Conservation (phyloP, 768 basidiomycete genomes). For the Cyclocybe cylindracea region DNA sequence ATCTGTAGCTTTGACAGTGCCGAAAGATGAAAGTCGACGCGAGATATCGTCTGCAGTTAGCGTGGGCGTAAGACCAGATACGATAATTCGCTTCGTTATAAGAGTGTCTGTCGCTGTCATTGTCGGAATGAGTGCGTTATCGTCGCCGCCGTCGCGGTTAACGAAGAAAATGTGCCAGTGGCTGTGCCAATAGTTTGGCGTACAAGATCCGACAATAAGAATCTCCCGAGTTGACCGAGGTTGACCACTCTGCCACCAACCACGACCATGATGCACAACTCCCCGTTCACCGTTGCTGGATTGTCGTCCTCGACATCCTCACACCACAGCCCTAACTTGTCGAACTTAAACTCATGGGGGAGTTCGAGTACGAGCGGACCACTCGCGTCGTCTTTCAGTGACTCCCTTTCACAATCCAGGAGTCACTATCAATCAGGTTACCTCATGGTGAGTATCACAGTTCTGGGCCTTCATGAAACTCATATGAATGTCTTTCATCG, state of each 20-base stretch:
- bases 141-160: neutral
- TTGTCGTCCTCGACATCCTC: constrained; percentile 53
- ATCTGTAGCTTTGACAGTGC: constrained; percentile 66
- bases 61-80: constrained; percentile 74
- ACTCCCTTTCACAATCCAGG: constrained; percentile 66
- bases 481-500: neutral
- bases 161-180: constrained; percentile 1
- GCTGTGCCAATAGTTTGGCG: constrained; percentile 13
- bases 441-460: constrained; percentile 54
- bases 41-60: constrained; percentile 60
- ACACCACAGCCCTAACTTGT: constrained; percentile 42
- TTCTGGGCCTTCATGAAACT: neutral
- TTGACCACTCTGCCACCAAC: neutral
- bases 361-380: constrained; percentile 41
- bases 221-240: neutral
- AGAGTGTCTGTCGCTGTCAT: constrained; percentile 17
- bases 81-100: constrained; percentile 61
- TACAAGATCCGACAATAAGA: neutral
- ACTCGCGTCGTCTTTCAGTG: constrained; percentile 57
- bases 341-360: constrained; percentile 44
- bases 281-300: constrained; percentile 58
- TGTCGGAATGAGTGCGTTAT: neutral
- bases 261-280: constrained; percentile 35
- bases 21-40: constrained; percentile 62
- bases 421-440: constrained; percentile 76